Conservation (phyloP, 345 rosid species). For the Euphorbia tirucalli region DNA sequence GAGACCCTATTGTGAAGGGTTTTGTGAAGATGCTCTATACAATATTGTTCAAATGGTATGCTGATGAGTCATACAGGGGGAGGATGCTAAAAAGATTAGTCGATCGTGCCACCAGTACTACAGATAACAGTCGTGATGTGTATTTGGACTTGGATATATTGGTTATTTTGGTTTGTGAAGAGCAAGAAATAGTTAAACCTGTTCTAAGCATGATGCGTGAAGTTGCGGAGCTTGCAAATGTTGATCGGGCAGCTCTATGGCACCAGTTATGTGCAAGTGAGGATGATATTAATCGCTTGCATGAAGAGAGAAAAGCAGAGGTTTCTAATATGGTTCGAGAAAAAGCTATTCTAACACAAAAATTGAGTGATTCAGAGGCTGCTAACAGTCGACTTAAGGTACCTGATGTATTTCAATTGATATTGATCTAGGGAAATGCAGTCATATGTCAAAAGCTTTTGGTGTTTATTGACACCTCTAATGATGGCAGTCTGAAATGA, state of each 20-base stretch:
- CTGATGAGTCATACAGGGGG: constrained; percentile 68
- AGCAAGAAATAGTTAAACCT: constrained; percentile 68
- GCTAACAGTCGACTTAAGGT: constrained; percentile 77
- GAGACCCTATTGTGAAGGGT: constrained; percentile 65
- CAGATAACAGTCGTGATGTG: constrained; percentile 57
- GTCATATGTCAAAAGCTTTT: constrained; percentile 4
- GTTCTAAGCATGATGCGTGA: constrained; percentile 82
- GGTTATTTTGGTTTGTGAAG: constrained; percentile 75
- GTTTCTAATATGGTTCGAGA: constrained; percentile 61
- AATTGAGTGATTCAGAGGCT: constrained; percentile 77
- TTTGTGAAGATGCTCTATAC: constrained; percentile 85
- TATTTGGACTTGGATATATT: constrained; percentile 80
- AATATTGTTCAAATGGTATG: constrained; percentile 79
- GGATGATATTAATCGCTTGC: constrained; percentile 68
- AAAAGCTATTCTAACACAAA: constrained; percentile 58
- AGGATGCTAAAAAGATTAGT: constrained; percentile 88
- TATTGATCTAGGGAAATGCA: constrained; percentile 18
- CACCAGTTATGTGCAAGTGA: constrained; percentile 77
- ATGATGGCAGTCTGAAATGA: constrained; percentile 81
- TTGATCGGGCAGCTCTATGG: constrained; percentile 91
- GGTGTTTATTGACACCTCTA: constrained; percentile 14
- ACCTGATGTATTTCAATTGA: constrained; percentile 25
- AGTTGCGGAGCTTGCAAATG: constrained; percentile 88
- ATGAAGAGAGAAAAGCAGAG: constrained; percentile 73
- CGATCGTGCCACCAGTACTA: constrained; percentile 68